Evolutionary conservation across 352 stramenopile genomes (phyloP).

Genomic region (Plasmopara halstedii): DNA sequence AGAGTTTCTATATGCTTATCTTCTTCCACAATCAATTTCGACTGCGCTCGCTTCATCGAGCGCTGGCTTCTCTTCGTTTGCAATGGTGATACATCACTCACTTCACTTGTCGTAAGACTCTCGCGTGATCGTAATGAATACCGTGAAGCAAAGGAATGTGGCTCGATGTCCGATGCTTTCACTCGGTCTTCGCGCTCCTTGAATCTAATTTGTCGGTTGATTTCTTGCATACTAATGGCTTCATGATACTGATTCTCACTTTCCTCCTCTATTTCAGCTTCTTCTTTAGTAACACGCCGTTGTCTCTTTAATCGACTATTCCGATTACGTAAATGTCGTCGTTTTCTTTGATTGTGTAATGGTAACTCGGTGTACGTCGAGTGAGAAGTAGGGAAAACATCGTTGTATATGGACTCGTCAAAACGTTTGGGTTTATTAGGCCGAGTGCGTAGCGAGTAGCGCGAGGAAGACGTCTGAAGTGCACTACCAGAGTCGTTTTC

Average conservation of each 20-base stretch:
- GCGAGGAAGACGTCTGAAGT: slow-evolving; percentile 15
- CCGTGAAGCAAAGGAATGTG: slow-evolving; percentile 21
- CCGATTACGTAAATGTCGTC: slow-evolving; percentile 6
- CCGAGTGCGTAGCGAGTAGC: slow-evolving; percentile 51
- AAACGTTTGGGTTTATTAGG: slow-evolving; percentile 49
- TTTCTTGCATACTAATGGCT: slow-evolving; percentile 43
- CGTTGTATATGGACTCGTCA: slow-evolving; percentile 59
- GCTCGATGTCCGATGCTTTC: slow-evolving; percentile 19
- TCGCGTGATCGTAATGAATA: slow-evolving; percentile 58
- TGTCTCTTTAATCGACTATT: slow-evolving; percentile 16
- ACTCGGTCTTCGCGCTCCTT: slow-evolving; percentile 31
- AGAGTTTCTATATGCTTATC: slow-evolving; percentile 11
- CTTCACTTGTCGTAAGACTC: slow-evolving; percentile 20
- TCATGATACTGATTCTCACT: slow-evolving; percentile 34
- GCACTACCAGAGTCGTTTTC: slow-evolving; percentile 10
- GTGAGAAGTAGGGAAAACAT: slow-evolving; percentile 43
- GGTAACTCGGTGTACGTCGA: slow-evolving; percentile 12
- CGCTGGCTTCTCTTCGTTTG: background rate
- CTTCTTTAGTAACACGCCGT: slow-evolving; percentile 17
- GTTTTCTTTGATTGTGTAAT: slow-evolving; percentile 24
- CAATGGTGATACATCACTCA: slow-evolving; percentile 11
- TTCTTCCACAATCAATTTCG: slow-evolving; percentile 16
- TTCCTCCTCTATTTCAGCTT: slow-evolving; percentile 23
- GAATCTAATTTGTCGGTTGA: slow-evolving; percentile 42
- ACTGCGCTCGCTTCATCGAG: slow-evolving; percentile 19